Evolutionary conservation across 192 early-diverging fungal genomes (phyloP).

Genomic region (Diversispora eburnea): DNA sequence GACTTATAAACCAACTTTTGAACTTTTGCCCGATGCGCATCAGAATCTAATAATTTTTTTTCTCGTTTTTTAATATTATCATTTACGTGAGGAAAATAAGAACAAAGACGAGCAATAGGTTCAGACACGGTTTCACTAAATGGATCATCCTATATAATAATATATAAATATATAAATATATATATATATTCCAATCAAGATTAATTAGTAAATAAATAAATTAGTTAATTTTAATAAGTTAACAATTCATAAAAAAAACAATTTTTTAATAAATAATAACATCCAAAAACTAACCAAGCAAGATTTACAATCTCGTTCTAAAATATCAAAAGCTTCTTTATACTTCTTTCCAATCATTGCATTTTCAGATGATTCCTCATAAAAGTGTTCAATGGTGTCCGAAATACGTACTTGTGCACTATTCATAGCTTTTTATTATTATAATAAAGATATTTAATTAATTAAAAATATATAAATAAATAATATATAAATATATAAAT

Average conservation of each 20-base stretch:
- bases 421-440: slow-evolving; percentile 63
- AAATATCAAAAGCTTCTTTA: slow-evolving; percentile 71
- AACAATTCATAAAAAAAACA: too few species aligned
- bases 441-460: slow-evolving; percentile 8
- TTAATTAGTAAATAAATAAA: too few species aligned
- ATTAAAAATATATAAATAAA: not conserved
- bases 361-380: slow-evolving; percentile 78
- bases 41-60: slow-evolving; percentile 89
- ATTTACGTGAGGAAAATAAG: slow-evolving; percentile 90
- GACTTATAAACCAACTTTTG: slow-evolving; percentile 76
- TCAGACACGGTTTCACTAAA: slow-evolving; percentile 87
- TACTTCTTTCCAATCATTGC: slow-evolving; percentile 75
- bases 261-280: not conserved
- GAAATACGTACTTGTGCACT: slow-evolving; percentile 80
- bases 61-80: slow-evolving; percentile 86
- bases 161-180: too few species aligned
- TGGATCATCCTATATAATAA: slow-evolving; percentile 59
- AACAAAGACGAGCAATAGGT: slow-evolving; percentile 80
- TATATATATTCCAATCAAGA: too few species aligned
- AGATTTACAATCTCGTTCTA: slow-evolving; percentile 75
- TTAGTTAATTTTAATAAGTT: too few species aligned
- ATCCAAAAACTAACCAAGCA: slow-evolving; percentile 65
- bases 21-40: slow-evolving; percentile 65
- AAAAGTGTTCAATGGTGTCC: slow-evolving; percentile 83
- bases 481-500: not conserved